A percentile compares a stretch with the other conserved stretches of the same genome.
Conservation (phyloP, 2,329 filamentous ascomycete genomes). For the Ophiostoma australiae region DNA sequence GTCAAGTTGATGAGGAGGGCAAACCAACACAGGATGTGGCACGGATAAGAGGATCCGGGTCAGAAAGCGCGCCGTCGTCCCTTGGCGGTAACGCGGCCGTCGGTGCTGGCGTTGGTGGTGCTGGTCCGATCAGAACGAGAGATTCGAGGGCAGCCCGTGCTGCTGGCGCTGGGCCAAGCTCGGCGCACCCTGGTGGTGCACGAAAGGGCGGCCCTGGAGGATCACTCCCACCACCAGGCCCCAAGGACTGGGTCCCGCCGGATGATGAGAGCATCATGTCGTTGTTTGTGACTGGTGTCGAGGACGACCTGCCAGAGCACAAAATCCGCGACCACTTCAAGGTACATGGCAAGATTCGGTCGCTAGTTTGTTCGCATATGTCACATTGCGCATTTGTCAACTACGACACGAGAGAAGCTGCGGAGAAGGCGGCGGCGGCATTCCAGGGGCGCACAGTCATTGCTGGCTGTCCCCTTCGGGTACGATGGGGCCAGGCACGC, state of each 20-base stretch:
- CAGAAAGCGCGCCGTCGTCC: constrained; percentile 17
- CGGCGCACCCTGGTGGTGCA: not conserved
- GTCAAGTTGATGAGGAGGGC: constrained; percentile 60
- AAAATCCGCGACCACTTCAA: constrained; percentile 88
- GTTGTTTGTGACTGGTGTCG: constrained; percentile 88
- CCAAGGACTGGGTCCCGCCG: constrained; percentile 81
- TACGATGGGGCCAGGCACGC: constrained; percentile 91
- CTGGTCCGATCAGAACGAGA: constrained; percentile 74
- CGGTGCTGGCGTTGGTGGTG: constrained; percentile 56
- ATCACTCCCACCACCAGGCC: constrained; percentile 70
- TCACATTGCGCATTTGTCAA: constrained; percentile 97
- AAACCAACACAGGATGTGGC: constrained; percentile 37
- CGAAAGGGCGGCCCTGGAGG: constrained; percentile 49
- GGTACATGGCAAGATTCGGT: constrained; percentile 82
- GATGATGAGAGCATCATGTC: constrained; percentile 82
- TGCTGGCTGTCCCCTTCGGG: constrained; percentile 79
- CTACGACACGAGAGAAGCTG: constrained; percentile 76
- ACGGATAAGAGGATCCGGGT: constrained; percentile 25
- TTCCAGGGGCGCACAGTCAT: constrained; percentile 87
- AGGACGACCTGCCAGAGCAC: constrained; percentile 92
- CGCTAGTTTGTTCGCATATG: constrained; percentile 91
- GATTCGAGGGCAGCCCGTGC: constrained; percentile 52
- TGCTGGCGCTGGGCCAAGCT: constrained; percentile 42
- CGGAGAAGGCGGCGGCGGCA: constrained; percentile 77
- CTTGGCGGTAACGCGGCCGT: constrained; percentile 45